Conservation (phyloP, 192 early-diverging fungal genomes). For the Spinellus fusiger region DNA sequence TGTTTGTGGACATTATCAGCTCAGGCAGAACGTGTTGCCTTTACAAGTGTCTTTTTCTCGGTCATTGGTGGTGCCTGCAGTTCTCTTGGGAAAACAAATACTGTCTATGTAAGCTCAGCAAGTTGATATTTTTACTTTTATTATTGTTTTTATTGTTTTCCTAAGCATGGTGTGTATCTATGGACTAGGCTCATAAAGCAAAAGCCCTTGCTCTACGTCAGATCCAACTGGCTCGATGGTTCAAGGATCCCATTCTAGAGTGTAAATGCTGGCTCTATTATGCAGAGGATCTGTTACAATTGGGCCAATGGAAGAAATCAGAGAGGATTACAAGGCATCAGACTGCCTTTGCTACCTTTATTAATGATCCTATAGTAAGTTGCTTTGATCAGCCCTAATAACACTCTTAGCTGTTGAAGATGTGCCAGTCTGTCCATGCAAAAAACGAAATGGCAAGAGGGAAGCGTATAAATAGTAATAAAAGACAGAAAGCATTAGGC, state of each 20-base stretch:
- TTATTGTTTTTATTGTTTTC: background rate
- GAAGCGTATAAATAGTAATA: too few relatives aligned
- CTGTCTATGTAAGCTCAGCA: conserved; percentile 18
- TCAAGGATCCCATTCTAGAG: conserved; percentile 33
- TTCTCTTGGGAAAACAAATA: conserved; percentile 35
- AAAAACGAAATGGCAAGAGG: background rate
- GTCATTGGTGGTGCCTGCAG: conserved; percentile 40
- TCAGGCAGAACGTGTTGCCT: conserved; percentile 12
- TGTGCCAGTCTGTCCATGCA: background rate
- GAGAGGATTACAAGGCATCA: conserved; percentile 22
- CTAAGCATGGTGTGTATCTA: background rate
- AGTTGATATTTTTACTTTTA: background rate
- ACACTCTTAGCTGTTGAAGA: background rate
- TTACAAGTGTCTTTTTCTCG: conserved; percentile 33
- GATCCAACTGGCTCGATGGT: conserved; percentile 28
- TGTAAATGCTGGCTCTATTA: conserved; percentile 43
- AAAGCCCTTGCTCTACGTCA: conserved; percentile 29
- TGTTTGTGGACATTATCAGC: conserved; percentile 10
- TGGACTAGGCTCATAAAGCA: conserved; percentile 31
- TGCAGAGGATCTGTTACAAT: conserved; percentile 35
- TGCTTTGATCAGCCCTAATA: background rate
- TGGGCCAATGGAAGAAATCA: conserved; percentile 22
- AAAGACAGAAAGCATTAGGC: too few relatives aligned
- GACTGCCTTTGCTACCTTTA: background rate
- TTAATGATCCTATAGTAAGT: conserved; percentile 6